These are phyloP conservation scores for Cordyceps militaris DNA, from an alignment of 2,329 filamentous ascomycete species.

Conservation along the genomic window DNA sequence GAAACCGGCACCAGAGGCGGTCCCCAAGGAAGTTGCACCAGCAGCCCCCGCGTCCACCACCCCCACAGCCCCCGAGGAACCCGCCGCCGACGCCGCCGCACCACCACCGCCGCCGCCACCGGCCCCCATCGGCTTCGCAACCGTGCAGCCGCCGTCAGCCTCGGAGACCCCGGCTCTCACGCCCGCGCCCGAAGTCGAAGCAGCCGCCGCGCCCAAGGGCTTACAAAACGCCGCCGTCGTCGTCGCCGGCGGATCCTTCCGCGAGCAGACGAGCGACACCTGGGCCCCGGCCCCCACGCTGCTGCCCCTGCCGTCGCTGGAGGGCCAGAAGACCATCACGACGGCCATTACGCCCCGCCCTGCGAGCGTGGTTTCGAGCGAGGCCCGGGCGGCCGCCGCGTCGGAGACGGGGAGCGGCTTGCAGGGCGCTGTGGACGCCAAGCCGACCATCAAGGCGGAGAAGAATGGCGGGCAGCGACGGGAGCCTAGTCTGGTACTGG, in stretches of 20 bases:
- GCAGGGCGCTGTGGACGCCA: not conserved
- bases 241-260: not conserved
- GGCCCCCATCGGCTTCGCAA: not conserved
- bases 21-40: too few species aligned
- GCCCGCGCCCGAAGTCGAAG: not conserved
- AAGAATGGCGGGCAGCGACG: not conserved
- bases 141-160: not conserved
- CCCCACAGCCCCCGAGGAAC: not conserved
- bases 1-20: too few species aligned
- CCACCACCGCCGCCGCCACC: not conserved
- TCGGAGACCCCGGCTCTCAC: not conserved
- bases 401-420: not conserved
- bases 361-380: not conserved
- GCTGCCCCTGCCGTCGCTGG: not conserved
- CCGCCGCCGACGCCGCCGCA: not conserved
- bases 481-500: not conserved
- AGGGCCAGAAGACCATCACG: not conserved
- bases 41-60: not conserved
- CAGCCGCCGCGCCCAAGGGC: not conserved
- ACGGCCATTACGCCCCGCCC: conserved; percentile 7
- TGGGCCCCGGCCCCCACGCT: too few species aligned
- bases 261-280: too few species aligned
- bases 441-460: not conserved
- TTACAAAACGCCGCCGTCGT: not conserved
- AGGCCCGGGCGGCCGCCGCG: too few species aligned